These are phyloP conservation scores for Clarireedia paspali DNA, from an alignment of 2,329 filamentous ascomycete genomes.

Conservation along the genomic window DNA sequence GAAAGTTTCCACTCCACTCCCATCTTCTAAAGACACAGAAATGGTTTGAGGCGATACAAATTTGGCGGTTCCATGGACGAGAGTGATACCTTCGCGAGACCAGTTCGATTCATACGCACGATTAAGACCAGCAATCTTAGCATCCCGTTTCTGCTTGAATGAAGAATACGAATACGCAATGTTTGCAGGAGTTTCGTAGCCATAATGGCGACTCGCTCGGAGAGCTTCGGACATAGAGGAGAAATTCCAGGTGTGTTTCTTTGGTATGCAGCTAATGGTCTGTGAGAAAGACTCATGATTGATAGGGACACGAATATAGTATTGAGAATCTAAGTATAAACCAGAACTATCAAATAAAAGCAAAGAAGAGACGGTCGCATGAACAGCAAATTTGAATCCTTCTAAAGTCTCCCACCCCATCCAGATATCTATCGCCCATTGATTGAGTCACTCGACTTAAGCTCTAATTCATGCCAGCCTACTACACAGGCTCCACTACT, in stretches of 20 bases:
- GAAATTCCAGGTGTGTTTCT: slow-evolving; percentile 46
- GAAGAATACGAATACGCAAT: slow-evolving; percentile 36
- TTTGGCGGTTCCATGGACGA: slow-evolving; percentile 39
- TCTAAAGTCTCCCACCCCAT: too few species aligned
- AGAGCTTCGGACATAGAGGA: slow-evolving; percentile 41
- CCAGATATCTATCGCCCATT: not conserved
- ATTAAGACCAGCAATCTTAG: slow-evolving; percentile 37
- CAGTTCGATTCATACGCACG: slow-evolving; percentile 42
- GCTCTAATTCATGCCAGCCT: too few species aligned
- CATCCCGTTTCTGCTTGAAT: slow-evolving; percentile 41
- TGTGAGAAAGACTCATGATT: not conserved
- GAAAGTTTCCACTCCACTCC: slow-evolving; percentile 31
- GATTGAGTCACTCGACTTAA: not conserved
- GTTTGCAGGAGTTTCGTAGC: slow-evolving; percentile 37
- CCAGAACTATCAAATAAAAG: too few species aligned
- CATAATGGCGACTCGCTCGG: slow-evolving; percentile 38
- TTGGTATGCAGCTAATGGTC: slow-evolving; percentile 38
- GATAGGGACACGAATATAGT: not conserved
- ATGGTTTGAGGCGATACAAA: slow-evolving; percentile 38
- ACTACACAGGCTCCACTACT: too few species aligned
- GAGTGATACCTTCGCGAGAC: slow-evolving; percentile 40
- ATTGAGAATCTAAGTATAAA: too few species aligned
- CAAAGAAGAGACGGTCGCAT: too few species aligned
- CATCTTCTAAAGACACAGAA: slow-evolving; percentile 36
- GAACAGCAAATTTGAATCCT: too few species aligned